These are phyloP conservation scores for Aegilops speltoides DNA, from an alignment of 176 grass and related monocot genomes.

Conservation along the genomic window DNA sequence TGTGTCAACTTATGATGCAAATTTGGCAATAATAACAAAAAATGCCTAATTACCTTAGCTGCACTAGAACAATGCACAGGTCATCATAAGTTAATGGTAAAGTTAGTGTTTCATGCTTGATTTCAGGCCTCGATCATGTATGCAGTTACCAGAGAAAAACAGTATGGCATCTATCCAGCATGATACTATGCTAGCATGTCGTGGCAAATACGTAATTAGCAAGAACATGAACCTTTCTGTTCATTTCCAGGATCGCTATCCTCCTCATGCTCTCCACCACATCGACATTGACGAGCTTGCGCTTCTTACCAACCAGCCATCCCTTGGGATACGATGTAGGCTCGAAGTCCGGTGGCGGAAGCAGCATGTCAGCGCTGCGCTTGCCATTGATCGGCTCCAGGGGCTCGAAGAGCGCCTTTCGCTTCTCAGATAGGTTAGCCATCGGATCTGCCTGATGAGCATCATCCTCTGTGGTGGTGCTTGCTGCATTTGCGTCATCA, in stretches of 20 bases:
- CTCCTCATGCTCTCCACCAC: conserved; percentile 99
- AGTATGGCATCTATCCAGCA: background rate
- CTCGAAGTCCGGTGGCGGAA: conserved; percentile 98
- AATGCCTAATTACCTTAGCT: conserved; percentile 11
- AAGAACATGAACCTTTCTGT: conserved; percentile 88
- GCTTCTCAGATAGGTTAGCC: conserved; percentile 65
- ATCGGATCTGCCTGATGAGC: conserved; percentile 38
- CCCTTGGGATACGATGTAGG: conserved; percentile 76
- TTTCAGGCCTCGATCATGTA: background rate
- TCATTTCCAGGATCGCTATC: conserved; percentile 96
- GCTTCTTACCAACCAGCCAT: conserved; percentile 94
- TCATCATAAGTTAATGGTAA: background rate
- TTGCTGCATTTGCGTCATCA: conserved; percentile 18
- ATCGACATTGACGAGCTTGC: conserved; percentile 96
- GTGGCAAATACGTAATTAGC: conserved; percentile 1
- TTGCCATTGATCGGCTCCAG: conserved; percentile 56
- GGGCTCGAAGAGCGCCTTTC: conserved; percentile 87
- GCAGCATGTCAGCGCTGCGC: conserved; percentile 55
- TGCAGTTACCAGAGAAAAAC: conserved; percentile 1
- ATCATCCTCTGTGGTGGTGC: conserved; percentile 16
- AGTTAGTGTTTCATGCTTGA: background rate
- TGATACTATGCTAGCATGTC: conserved; percentile 12
- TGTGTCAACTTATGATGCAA: background rate
- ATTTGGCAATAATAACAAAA: background rate
- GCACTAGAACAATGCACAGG: background rate